These are phyloP conservation scores for Aspergillus ruber DNA, from an alignment of 2,329 filamentous ascomycete genomes.

Conservation along the genomic window DNA sequence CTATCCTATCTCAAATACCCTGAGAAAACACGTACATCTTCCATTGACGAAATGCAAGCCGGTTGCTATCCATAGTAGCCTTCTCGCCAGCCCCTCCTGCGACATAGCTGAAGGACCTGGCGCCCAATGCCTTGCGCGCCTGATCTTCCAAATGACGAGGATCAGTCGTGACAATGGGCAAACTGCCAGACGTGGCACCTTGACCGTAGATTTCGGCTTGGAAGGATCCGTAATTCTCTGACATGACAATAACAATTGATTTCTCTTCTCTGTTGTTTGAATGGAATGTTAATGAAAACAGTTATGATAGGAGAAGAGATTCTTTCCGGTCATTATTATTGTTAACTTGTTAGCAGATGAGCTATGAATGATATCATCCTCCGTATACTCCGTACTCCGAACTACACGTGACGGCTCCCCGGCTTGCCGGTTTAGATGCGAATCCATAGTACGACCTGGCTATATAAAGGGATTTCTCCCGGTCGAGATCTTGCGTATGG, in stretches of 20 bases:
- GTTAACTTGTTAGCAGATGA: not conserved
- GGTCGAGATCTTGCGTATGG: no score
- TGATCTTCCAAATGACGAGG: constrained; percentile 52
- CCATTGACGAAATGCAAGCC: constrained; percentile 51
- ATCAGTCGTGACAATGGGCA: constrained; percentile 53
- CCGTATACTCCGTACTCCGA: not conserved
- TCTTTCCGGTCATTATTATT: not conserved
- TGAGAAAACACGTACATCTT: constrained; percentile 27
- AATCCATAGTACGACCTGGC: constrained; percentile 38
- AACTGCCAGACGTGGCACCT: constrained; percentile 44
- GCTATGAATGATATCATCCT: not conserved
- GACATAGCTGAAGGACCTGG: constrained; percentile 54
- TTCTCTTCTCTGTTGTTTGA: no score
- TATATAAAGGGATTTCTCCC: no score
- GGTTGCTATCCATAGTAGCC: constrained; percentile 56
- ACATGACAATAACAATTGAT: constrained; percentile 16
- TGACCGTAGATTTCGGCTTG: constrained; percentile 46
- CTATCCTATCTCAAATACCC: not conserved
- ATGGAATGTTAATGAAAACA: not conserved
- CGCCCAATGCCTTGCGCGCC: constrained; percentile 45
- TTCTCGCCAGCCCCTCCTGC: constrained; percentile 57
- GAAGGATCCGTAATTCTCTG: constrained; percentile 40
- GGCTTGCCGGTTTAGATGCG: not conserved
- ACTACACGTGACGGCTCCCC: not conserved
- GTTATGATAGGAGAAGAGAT: not conserved